phyloP scores from a whole-genome alignment of 345 rosid genomes.

The Syzygium aqueum region DNA sequence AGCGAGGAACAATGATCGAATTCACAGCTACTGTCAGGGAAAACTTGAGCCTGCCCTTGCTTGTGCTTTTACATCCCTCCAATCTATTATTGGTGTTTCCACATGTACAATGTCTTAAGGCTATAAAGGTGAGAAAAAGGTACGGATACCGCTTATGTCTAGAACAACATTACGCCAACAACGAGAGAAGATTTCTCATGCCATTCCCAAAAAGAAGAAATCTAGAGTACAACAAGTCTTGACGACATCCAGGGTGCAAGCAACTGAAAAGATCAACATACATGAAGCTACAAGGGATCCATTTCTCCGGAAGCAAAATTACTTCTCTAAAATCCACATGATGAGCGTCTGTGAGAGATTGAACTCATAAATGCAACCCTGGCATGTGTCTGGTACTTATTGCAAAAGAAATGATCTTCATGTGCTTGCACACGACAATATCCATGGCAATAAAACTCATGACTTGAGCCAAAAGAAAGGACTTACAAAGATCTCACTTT shows the following conservation, averaged over 20 bases:
- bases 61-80: not conserved
- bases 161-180: not conserved
- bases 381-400: constrained; percentile 27
- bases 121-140: not conserved
- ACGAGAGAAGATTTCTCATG: not conserved
- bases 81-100: not conserved
- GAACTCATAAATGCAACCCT: not conserved
- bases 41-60: not conserved
- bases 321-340: not conserved
- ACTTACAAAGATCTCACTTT: constrained; percentile 32
- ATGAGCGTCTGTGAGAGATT: not conserved
- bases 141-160: not conserved
- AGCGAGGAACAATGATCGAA: not conserved
- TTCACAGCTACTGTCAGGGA: not conserved
- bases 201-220: not conserved
- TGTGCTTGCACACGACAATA: constrained; percentile 16
- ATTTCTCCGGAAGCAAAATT: constrained; percentile 3
- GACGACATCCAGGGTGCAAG: constrained; percentile 3
- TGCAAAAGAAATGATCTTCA: constrained; percentile 26
- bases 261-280: constrained; percentile 8
- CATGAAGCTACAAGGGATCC: constrained; percentile 11
- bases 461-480: constrained; percentile 6
- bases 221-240: not conserved
- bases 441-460: constrained; percentile 18
- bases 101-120: not conserved